Evolutionary conservation across 352 stramenopile genomes (phyloP).

Genomic region (Globisporangium perplexum): DNA sequence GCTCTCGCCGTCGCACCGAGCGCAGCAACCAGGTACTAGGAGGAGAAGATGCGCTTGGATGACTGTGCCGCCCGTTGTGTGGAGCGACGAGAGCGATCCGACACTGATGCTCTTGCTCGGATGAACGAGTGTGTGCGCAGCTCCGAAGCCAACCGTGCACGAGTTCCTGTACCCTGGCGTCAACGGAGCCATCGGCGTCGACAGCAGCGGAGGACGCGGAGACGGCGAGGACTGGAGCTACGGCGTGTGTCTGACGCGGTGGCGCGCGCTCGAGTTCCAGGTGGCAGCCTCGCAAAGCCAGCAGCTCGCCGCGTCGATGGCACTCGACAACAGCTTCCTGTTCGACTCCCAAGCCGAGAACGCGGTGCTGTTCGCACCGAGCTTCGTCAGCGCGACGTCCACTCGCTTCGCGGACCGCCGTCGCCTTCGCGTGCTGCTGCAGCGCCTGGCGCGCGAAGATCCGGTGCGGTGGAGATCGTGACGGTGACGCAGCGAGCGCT

Average conservation of each 20-base stretch:
- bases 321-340: constrained; percentile 1
- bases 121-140: constrained; percentile 4
- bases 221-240: constrained; percentile 13
- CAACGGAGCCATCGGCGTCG: background rate
- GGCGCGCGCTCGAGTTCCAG: background rate
- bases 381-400: constrained; percentile 17
- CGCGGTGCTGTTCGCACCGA: constrained; percentile 3
- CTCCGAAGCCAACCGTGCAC: constrained; percentile 25
- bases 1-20: constrained; percentile 20
- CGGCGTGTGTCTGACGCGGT: constrained; percentile 30
- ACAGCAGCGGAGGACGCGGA: no score
- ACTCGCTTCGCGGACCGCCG: constrained; percentile 15
- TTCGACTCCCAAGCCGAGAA: constrained; percentile 4
- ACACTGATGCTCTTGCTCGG: background rate
- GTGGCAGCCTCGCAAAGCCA: background rate
- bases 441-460: constrained; percentile 16
- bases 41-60: no score
- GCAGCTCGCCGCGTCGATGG: background rate
- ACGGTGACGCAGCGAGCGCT: no score
- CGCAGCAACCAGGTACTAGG: constrained; percentile 8
- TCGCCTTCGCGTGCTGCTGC: constrained; percentile 20
- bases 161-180: constrained; percentile 32
- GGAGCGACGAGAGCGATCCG: background rate
- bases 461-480: background rate
- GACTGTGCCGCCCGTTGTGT: no score